Evolutionary conservation across 192 early-diverging fungal genomes (phyloP).

Genomic region (Coemansia sp.): DNA sequence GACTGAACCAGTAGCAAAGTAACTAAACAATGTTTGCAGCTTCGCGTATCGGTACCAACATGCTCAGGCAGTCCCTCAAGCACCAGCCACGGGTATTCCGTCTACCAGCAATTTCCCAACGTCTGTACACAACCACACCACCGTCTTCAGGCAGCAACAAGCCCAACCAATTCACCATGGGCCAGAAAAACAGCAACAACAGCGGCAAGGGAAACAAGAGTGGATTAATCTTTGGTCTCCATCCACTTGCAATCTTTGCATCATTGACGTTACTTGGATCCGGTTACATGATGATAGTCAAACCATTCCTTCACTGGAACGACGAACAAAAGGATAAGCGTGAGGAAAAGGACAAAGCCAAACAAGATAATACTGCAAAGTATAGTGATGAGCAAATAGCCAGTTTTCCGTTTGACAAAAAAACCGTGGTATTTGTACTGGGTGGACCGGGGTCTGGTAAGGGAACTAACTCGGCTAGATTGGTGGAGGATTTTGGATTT

Average conservation of each 20-base stretch:
- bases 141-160: slow-evolving; percentile 4
- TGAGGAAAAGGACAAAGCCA: neutral
- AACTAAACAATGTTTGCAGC: slow-evolving; percentile 3
- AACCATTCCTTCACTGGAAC: slow-evolving; percentile 40
- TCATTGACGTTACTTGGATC: slow-evolving; percentile 22
- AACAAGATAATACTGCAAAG: slow-evolving; percentile 7
- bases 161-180: slow-evolving; percentile 35
- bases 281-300: slow-evolving; percentile 33
- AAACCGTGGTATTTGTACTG: slow-evolving; percentile 86
- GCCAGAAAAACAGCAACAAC: slow-evolving; percentile 21
- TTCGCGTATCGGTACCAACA: neutral
- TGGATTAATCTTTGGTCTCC: slow-evolving; percentile 25
- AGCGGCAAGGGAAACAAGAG: neutral
- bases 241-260: slow-evolving; percentile 32
- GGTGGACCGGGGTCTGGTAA: slow-evolving; percentile 91
- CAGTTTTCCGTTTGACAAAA: slow-evolving; percentile 53
- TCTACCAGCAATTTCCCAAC: neutral
- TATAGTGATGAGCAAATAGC: slow-evolving; percentile 27
- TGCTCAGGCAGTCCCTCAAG: neutral
- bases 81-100: neutral
- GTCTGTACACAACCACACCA: slow-evolving; percentile 7
- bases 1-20: too few species aligned
- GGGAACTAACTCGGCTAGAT: slow-evolving; percentile 90
- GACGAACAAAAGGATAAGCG: slow-evolving; percentile 11
- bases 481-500: slow-evolving; percentile 89